Conservation (phyloP, 768 basidiomycete species). For the Chlorophyllum brunneum region DNA sequence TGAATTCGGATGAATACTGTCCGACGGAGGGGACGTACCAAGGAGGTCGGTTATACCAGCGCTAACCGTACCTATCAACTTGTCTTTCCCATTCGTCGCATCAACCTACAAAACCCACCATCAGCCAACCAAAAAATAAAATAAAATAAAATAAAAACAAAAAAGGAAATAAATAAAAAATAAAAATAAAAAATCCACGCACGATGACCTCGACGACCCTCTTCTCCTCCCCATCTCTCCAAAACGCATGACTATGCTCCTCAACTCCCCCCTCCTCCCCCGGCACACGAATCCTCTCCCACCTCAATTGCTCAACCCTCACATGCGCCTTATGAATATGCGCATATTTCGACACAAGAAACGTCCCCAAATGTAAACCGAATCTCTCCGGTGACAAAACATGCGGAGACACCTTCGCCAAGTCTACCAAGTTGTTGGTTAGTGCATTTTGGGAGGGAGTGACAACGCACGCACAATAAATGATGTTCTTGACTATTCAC, state of each 20-base stretch:
- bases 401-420: conserved; percentile 88
- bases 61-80: conserved; percentile 56
- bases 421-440: conserved; percentile 36
- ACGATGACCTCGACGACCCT: conserved; percentile 59
- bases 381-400: conserved; percentile 82
- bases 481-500: conserved; percentile 61
- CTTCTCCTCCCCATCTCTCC: conserved; percentile 90
- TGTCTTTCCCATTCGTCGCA: conserved; percentile 56
- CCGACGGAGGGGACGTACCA: conserved; percentile 36
- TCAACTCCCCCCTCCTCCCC: conserved; percentile 26
- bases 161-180: conserved; percentile 10
- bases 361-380: conserved; percentile 80
- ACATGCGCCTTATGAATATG: conserved; percentile 72
- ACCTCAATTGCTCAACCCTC: conserved; percentile 75
- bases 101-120: conserved; percentile 46
- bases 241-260: conserved; percentile 77
- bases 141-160: conserved; percentile 11
- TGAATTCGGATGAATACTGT: background rate
- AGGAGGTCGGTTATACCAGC: conserved; percentile 78
- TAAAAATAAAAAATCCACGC: conserved; percentile 14
- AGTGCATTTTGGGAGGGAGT: background rate
- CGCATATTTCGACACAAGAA: conserved; percentile 76
- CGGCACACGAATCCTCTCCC: conserved; percentile 69
- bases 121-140: background rate
- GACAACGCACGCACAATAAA: conserved; percentile 42